phyloP scores from a whole-genome alignment of 202 grass and related monocot species.

The Bolboschoenoplectus hybrid region DNA sequence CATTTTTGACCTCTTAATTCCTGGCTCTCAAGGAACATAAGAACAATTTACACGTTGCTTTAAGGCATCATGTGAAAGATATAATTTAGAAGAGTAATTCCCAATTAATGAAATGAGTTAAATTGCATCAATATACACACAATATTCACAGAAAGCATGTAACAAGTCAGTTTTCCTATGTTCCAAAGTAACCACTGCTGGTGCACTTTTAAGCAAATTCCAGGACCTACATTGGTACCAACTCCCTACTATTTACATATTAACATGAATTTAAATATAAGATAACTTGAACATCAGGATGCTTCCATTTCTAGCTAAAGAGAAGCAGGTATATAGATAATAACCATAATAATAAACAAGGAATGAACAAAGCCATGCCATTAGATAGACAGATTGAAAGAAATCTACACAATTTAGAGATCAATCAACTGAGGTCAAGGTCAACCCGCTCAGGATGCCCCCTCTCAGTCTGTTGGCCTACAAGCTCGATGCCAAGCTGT shows the following conservation, averaged over 20 bases:
- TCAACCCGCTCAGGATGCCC: constrained; percentile 63
- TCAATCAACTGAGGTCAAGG: constrained; percentile 62
- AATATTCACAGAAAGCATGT: constrained; percentile 33
- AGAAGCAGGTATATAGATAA: constrained; percentile 32
- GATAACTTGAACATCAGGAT: constrained; percentile 29
- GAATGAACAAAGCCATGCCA: constrained; percentile 29
- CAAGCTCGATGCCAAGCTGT: constrained; percentile 78
- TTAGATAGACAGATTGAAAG: constrained; percentile 17
- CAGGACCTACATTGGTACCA: constrained; percentile 19
- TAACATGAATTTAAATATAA: constrained; percentile 36
- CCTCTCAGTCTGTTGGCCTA: constrained; percentile 71
- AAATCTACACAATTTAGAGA: constrained; percentile 24
- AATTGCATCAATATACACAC: constrained; percentile 34
- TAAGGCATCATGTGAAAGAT: neutral
- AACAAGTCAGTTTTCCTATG: constrained; percentile 36
- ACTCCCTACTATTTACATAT: constrained; percentile 37
- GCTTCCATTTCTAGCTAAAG: constrained; percentile 30
- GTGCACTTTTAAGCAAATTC: constrained; percentile 12
- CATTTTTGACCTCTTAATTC: neutral
- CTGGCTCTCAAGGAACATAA: neutral
- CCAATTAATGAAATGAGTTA: constrained; percentile 3
- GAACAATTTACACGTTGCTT: neutral
- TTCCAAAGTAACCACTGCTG: constrained; percentile 28
- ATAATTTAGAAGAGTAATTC: neutral
- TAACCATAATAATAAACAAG: constrained; percentile 36